Evolutionary conservation across 176 grass and related monocot genomes (phyloP), one percentile per base, ranked within the genome.

Genomic region (Puccinellia tenuiflora): DNA sequence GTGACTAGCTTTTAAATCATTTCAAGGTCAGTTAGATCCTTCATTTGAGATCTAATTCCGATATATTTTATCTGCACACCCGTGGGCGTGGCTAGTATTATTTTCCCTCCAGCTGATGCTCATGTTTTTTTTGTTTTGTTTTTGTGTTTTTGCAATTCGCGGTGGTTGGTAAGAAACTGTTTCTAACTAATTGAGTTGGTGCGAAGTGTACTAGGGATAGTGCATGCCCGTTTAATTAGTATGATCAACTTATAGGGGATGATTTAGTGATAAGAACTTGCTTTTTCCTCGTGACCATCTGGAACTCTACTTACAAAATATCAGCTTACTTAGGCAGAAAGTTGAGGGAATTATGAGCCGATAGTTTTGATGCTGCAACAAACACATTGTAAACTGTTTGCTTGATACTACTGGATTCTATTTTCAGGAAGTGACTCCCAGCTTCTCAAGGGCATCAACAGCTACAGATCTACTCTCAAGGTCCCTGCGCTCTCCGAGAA

Each of bases 371-470:
- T 70, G 35, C 57, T 24, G 53, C 34, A 48, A 16, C 59, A n/a
- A 54, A 63, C 46, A 18, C 21, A 56, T 52, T 38, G 3, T 38
- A 9, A 35, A 52, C 34, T 2, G 25, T 60, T 60, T 45, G 14
- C 67, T n/a, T 46, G 8, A 57, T 39, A 14, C 76, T 24, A 14
- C 76, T 31, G 25, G 14, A 18, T 48, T 14, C 40, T 12, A 3
- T 68, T 74, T 73, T 15, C 86, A 99, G 97, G 76, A 33, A 89
- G 72, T n/a, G 89, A 88, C 5, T 68, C 62, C 39, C 78, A 94
- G 76, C 93, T 99, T 55, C 88, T 96, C 46, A 86, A 92, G 81
- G 93, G 97, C 77, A 85, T 99, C 86, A 99, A 99, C 79, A 87
- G 85, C 45, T 99, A 96, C 81, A 81, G 97, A 47, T 79, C 83